These are phyloP conservation scores for Albugo candida DNA, from an alignment of 352 stramenopile species.

Conservation along the genomic window DNA sequence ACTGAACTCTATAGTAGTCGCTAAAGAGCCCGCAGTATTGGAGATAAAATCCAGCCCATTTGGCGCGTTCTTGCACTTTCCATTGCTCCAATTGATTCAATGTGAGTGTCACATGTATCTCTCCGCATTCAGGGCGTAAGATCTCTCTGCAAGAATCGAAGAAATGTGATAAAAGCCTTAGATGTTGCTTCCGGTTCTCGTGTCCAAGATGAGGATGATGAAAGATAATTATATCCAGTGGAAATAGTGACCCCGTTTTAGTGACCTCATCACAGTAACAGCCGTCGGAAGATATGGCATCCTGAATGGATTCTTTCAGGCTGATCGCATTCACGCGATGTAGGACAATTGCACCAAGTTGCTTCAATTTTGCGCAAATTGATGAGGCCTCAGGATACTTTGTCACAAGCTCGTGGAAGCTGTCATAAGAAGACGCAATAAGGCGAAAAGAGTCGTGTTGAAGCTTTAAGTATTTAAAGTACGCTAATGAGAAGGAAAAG, in stretches of 20 bases:
- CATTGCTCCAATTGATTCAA: slow-evolving; percentile 58
- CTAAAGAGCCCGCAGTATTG: slow-evolving; percentile 13
- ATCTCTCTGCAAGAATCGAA: slow-evolving; percentile 48
- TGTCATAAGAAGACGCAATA: slow-evolving; percentile 45
- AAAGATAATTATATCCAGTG: slow-evolving; percentile 70
- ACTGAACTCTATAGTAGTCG: slow-evolving; percentile 18
- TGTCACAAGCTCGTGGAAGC: slow-evolving; percentile 24
- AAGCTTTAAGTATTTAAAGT: background rate
- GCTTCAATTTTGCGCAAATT: slow-evolving; percentile 20
- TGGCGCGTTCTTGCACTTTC: slow-evolving; percentile 33
- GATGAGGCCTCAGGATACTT: slow-evolving; percentile 39
- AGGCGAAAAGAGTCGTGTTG: slow-evolving; percentile 9
- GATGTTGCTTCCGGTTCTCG: slow-evolving; percentile 77
- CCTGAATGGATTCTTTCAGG: slow-evolving; percentile 17
- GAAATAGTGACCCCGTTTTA: background rate
- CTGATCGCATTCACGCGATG: slow-evolving; percentile 56
- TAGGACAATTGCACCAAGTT: slow-evolving; percentile 20
- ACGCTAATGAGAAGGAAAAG: slow-evolving; percentile 14
- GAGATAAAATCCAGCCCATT: slow-evolving; percentile 21
- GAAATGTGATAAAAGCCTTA: slow-evolving; percentile 81
- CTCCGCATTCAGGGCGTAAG: slow-evolving; percentile 10
- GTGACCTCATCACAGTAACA: too few relatives aligned
- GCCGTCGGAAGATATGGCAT: slow-evolving; percentile 1
- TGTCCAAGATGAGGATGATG: slow-evolving; percentile 87
- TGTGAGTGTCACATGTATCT: slow-evolving; percentile 50